Base-by-base conservation (phyloP, 2,329 filamentous ascomycete species). In the Cladosporium sp. region DNA sequence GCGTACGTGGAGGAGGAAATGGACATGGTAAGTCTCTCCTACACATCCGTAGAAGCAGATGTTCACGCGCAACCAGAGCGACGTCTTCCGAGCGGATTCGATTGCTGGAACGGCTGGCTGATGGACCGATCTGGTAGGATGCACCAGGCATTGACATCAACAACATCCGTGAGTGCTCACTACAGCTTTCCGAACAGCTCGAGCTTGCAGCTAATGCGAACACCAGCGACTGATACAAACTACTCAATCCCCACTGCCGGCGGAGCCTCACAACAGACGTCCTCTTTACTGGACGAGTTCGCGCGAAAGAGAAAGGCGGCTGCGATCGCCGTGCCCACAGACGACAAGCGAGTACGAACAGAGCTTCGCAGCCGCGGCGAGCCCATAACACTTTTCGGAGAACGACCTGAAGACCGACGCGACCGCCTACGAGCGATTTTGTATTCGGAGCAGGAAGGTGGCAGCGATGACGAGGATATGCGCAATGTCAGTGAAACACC, bases 301-400 rank as follows among this genome's bases (percentile, higher is more conserved):
- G 91, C 93, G 73, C 91, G 94, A 68, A 97, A 97, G 79, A 88
- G 93, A 74, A 87, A 92, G 74, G 93, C 93, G 12, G 93, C 93
- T 21, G 90, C 91, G 12, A 91, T 98, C 72, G 90, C 91, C 14
- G 95, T 99, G 3, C 95, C 94, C 0, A 99, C 96, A 64, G 93
- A 97, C 77, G 95, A 99, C 82, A 89, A 86, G 68, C 88, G 91
- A 72, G 93, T 99, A 57, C 91, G 93, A 67, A 84, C 88, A 44
- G 88, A 87, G 70, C 85, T 98, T 66, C 88, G 95, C 70, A 90
- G 95, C 73, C 84, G 97, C 69, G 92, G 91, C n/a, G 91, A 99
- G 75, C 95, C 95, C 12, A 88, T 98, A 64, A 99, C 94, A 0
- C 84, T 98, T 0, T 99, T 99, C 70, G 95, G 93, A 66, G 95